Base-by-base conservation (phyloP, 83 land plant genomes). In the Thuja plicata region DNA sequence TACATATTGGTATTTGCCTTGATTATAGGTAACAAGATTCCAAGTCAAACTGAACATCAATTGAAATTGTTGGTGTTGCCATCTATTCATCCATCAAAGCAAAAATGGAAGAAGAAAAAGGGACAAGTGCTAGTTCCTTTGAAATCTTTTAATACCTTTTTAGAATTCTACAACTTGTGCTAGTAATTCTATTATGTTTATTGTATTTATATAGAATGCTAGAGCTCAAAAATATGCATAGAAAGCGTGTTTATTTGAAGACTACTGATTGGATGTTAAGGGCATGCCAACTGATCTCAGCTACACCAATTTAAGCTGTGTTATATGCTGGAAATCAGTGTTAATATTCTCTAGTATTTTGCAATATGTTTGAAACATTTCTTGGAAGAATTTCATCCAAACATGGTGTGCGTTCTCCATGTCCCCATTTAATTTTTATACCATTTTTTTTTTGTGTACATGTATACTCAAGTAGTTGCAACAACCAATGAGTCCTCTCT, bases 41-140 rank as follows among this genome's bases (percentile, higher is more conserved):
- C 98, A 38, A 94, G 94, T 30, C 99, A 98, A 86, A 98, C 99
- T 24, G 99, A 54, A 98, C 99, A 48, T 73, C 66, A 88, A 93
- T 98, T 91, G 99, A 98, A 5, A 98, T 98, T 89, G 97, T 90
- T 73, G 99, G 99, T 86, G 99, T 98, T 55, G 99, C 99, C 45
- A 78, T 94, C 57, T 98, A 98, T 92, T 98, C 99, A 4, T 90
- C 62, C 92, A 95, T 98, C 87, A 98, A 98, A 91, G 98, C 98
- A 79, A 90, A 92, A 86, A 89, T 96, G 87, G 99, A 98, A 90
- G 99, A 98, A 89, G 93, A 93, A 89, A 98, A 98, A 93, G 91
- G 90, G 92, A 96, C 93, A 76, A 92, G 94, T 87, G 13, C 87
- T n/a, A 87, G 76, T 76, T 76, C 37, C 35, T 76, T 40, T 76